phyloP scores from a whole-genome alignment of 2,329 filamentous ascomycete species.

The Magnaporthiopsis incrustans region DNA sequence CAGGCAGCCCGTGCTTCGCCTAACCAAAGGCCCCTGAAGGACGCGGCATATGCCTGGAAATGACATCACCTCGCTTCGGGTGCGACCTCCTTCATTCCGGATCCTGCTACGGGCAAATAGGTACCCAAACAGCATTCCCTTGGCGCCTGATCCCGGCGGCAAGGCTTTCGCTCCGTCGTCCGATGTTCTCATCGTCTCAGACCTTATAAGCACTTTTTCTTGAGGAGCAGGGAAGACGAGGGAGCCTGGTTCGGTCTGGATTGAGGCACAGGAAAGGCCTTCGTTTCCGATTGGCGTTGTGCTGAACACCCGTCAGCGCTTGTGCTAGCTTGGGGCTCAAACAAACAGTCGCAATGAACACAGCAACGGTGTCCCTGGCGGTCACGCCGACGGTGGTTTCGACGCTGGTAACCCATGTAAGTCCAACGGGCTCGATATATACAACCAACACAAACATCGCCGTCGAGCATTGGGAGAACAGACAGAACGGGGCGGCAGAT shows the following conservation, averaged over 20 bases:
- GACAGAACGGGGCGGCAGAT: neutral
- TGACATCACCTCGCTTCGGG: neutral
- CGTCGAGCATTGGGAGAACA: slow-evolving; percentile 1
- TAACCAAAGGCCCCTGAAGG: neutral
- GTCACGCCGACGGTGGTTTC: slow-evolving; percentile 83
- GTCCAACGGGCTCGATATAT: slow-evolving; percentile 22
- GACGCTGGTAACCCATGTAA: slow-evolving; percentile 79
- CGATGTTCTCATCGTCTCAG: neutral
- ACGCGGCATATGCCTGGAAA: neutral
- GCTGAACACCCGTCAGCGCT: neutral
- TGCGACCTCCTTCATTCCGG: neutral
- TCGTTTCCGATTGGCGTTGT: neutral
- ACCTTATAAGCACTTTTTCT: neutral
- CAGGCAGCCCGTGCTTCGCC: neutral
- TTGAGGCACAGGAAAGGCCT: neutral
- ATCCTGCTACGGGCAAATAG: neutral
- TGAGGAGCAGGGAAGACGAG: neutral
- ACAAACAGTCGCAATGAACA: slow-evolving; percentile 45
- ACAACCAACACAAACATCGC: neutral
- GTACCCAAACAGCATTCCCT: neutral
- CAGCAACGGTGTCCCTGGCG: slow-evolving; percentile 71
- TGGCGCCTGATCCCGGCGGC: neutral
- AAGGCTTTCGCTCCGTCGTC: neutral
- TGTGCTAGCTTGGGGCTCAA: neutral
- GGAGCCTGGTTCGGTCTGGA: neutral